phyloP scores from a whole-genome alignment of 345 rosid genomes.

The Rhodomyrtus tomentosa region DNA sequence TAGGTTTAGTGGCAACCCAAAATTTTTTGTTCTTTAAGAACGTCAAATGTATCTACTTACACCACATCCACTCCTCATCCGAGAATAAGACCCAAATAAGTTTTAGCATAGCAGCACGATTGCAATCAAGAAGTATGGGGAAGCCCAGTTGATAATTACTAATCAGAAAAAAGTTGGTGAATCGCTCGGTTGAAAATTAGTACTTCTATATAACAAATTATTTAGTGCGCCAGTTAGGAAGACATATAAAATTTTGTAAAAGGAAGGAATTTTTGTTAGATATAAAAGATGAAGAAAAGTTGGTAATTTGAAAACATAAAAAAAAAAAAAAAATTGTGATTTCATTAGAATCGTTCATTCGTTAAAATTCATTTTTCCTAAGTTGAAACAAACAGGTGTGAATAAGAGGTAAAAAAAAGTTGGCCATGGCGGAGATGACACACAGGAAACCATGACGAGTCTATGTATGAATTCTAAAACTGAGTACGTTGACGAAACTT shows the following conservation, averaged over 20 bases:
- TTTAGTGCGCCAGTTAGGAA: not conserved
- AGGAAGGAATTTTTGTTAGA: not conserved
- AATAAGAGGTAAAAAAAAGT: not conserved
- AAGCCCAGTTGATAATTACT: not conserved
- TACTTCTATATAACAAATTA: not conserved
- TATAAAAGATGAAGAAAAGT: not conserved
- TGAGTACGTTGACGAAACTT: not conserved
- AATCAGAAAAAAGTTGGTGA: not conserved
- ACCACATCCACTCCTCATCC: too few species aligned
- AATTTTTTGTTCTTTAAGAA: too few species aligned
- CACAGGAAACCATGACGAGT: not conserved
- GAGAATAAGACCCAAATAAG: too few species aligned
- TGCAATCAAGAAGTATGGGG: too few species aligned
- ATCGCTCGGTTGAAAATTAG: not conserved
- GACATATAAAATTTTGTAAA: not conserved
- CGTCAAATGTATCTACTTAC: too few species aligned
- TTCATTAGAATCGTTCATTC: not conserved
- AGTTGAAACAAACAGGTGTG: not conserved
- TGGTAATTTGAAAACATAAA: not conserved
- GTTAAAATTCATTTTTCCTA: not conserved
- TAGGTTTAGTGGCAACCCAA: too few species aligned
- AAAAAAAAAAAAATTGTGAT: not conserved
- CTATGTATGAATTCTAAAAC: not conserved
- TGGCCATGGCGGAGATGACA: not conserved
- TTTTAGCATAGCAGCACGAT: too few species aligned